Base-by-base conservation (phyloP, 306 rosid genomes). In the Lithocarpus polystachyus region DNA sequence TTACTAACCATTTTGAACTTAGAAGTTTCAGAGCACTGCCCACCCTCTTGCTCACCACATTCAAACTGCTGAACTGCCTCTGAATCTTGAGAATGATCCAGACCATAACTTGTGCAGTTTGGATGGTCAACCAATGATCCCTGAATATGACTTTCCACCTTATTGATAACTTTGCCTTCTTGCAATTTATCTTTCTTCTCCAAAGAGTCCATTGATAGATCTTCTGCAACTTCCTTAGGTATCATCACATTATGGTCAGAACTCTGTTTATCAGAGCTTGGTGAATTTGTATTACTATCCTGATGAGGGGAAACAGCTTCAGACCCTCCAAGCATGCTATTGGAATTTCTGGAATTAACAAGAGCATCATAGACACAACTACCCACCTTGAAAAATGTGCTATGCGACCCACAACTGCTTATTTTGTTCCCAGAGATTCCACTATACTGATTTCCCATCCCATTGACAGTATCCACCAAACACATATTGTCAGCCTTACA, bases 291-390 rank as follows among this genome's bases (percentile, higher is more conserved):
- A 79, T 52, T 52, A 55, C 78, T 81, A 77, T 78, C 84, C 60
- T 80, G 85, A 78, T 72, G 73, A 85, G 62, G 82, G 67, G 81
- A 78, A 43, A 84, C 76, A 56, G 78, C 57, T 59, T 77, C 77
- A 82, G 82, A 83, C 57, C 83, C 89, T 53, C 65, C 77, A 82
- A 52, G 75, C 73, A 56, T 62, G 55, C 43, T 55, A 56, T 79
- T 65, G 70, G 71, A 82, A 64, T 87, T 89, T 84, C 79, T 87
- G 23, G 91, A 84, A 75, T 77, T 74, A 76, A 84, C 68, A 79
- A 57, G 81, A 65, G 37, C 76, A 80, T 81, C 75, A 11, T 56
- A 75, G 56, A 76, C 67, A 74, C 83, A 82, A 77, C 80, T 57
- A 60, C 75, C 75, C 28, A 83, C 80, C 72, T 72, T 86, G 24